Percentiles rank a stretch among this genome's conserved stretches.
These are phyloP conservation scores for Phalaenopsis hybrid DNA, from an alignment of 116 monocot genomes.

Conservation along the genomic window DNA sequence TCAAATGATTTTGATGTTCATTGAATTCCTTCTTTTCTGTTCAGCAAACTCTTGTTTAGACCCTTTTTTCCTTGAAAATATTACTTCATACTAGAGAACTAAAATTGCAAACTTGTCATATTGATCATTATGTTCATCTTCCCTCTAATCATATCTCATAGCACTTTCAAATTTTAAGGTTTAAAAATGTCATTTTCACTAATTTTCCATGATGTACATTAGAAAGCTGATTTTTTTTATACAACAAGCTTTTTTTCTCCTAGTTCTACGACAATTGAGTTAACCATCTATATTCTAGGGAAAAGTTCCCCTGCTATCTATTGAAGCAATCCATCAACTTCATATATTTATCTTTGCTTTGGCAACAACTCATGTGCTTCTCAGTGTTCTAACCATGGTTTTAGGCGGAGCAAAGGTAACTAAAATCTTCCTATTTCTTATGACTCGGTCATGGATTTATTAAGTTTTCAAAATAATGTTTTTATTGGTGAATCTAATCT, in stretches of 20 bases:
- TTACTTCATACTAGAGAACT: background rate
- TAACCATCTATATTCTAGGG: constrained; percentile 4
- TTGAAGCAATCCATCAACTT: constrained; percentile 17
- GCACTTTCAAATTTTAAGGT: background rate
- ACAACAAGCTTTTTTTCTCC: too few relatives aligned
- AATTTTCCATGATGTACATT: background rate
- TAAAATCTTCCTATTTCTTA: background rate
- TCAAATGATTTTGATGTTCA: too few relatives aligned
- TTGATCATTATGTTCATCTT: background rate
- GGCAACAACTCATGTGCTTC: constrained; percentile 11
- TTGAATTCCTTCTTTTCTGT: too few relatives aligned
- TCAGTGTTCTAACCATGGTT: constrained; percentile 14
- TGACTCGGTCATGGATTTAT: background rate
- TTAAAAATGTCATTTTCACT: background rate
- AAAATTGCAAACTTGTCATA: background rate
- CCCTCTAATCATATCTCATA: background rate
- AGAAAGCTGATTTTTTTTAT: too few relatives aligned
- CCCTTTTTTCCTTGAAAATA: too few relatives aligned
- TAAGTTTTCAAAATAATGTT: background rate
- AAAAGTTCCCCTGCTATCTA: constrained; percentile 17
- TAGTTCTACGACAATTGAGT: background rate
- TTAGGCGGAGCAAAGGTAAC: constrained; percentile 11
- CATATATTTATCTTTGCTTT: constrained; percentile 20
- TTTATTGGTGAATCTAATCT: background rate
- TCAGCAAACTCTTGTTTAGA: too few relatives aligned